Evolutionary conservation across 2,329 filamentous ascomycete species (phyloP), one percentile per base, ranked within the genome.

Genomic region (Dactylellina haptotyla): DNA sequence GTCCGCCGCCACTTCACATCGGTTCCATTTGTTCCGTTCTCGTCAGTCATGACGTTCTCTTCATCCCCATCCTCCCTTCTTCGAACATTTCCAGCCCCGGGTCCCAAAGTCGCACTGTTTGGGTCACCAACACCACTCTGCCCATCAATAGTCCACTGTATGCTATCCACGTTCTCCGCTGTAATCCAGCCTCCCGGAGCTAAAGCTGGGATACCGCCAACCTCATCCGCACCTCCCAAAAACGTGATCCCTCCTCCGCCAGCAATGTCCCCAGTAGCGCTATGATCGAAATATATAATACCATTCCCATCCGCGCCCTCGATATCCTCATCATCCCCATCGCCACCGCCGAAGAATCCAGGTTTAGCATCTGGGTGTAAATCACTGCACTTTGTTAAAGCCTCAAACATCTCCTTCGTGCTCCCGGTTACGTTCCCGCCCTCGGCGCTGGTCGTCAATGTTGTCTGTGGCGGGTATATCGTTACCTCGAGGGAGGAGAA

Each of bases 101-200:
- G 70, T 14, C 70, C 70, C 23, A 75, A 32, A 18, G 4, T 58
- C 14, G 43, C 70, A 18, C 28, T 51, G 23, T 73, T 73, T 2
- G 69, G 69, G 39, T 73, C 69, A 1, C 70, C 70, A 30, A 69
- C 57, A 2, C 70, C 70, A 18, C 41, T 58, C 50, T 67, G 57
- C 16, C 70, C 70, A 53, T 59, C 70, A 28, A 67, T 69, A 18
- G 59, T 58, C 70, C 70, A 75, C 28, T 58, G 62, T 30, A 75
- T 75, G 10, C 30, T 67, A 46, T 75, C 70, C 30, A 69, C 70
- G n/a, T 75, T 75, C 12, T 75, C 70, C 0, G 70, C 70, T 18
- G 70, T 75, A 23, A 75, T 75, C 70, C 70, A 75, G 41, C 70
- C 70, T 1, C 70, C 70, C 10, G 70, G 70, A 8, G 70, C 70